phyloP scores from a whole-genome alignment of 1,284 basidiomycete species.

The Malassezia nana region DNA sequence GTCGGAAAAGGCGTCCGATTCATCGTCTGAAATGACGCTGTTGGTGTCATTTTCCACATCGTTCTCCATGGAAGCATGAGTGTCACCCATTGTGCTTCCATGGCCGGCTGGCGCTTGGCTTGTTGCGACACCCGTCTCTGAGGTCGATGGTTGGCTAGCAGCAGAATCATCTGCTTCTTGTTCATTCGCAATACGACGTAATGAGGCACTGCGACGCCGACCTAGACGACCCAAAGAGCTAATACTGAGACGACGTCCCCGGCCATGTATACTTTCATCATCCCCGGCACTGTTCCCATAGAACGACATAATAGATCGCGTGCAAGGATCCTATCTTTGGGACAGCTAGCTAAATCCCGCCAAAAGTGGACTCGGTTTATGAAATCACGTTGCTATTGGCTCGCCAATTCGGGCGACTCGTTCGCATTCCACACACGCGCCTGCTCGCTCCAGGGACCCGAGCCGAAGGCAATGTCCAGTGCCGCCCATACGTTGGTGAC shows the following conservation, averaged over 20 bases:
- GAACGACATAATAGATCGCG: conserved; percentile 1
- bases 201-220: neutral
- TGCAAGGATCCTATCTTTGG: neutral
- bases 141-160: neutral
- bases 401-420: conserved; percentile 7
- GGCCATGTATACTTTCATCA: neutral
- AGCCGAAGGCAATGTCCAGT: conserved; percentile 43
- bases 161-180: neutral
- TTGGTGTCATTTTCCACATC: neutral
- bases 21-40: conserved; percentile 11
- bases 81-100: neutral
- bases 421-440: conserved; percentile 25
- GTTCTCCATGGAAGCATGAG: neutral
- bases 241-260: neutral
- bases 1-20: conserved; percentile 5
- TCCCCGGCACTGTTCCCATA: neutral
- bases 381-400: conserved; percentile 1
- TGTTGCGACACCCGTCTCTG: neutral
- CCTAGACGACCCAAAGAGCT: conserved; percentile 1
- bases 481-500: conserved; percentile 46
- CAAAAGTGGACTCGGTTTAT: neutral
- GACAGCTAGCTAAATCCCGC: neutral
- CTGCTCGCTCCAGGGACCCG: conserved; percentile 37
- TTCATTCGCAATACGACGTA: neutral
- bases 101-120: neutral